Base-by-base conservation (phyloP, 2,329 filamentous ascomycete species). In the Aspergillus arachidicola region DNA sequence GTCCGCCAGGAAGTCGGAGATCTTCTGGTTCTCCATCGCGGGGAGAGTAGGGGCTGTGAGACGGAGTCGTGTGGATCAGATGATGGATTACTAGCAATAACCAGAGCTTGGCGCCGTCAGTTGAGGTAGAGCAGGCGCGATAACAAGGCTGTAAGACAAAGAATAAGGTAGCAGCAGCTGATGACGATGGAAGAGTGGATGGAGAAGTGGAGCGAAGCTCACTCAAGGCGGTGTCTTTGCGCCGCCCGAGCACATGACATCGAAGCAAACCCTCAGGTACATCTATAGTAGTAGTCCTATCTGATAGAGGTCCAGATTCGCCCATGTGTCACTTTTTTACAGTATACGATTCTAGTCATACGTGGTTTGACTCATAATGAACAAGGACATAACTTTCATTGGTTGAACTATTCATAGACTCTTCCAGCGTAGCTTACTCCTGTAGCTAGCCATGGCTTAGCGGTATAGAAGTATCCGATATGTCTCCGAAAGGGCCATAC, bases 1-100 rank as follows among this genome's bases (percentile, higher is more conserved):
- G 72, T 96, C 91, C 65, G 89, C 88, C 68, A 99, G 91, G 82
- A 98, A 96, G 79, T 96, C 92, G 76, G 92, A 87, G 79, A 98
- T 95, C 75, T 90, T 88, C 79, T 96, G 92, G 82, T 88, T 86
- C 79, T 91, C 93, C 92, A 96, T 97, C 72, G 72, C 75, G 71
- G 71, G 70, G 66, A 65, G 55, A 57, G 56, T 19, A 48, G 46
- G 28, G 59, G 43, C 62, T 55, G 54, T 57, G n/a, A 61, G 59
- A 57, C 45, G 51, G 63, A 48, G 38, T 57, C 54, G 57, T 58
- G 59, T 57, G 58, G 65, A 62, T 65, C 56, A 65, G 59, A 63
- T 60, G 64, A 59, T 43, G 54, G 64, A 57, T 60, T 53, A 57
- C 61, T 57, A 54, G 55, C 43, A 56, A 48, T 21, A 23, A 36